Percentiles rank a stretch among this genome's conserved stretches.
These are phyloP conservation scores for Pinus taeda DNA, from an alignment of 75 land plant genomes.

Conservation along the genomic window DNA sequence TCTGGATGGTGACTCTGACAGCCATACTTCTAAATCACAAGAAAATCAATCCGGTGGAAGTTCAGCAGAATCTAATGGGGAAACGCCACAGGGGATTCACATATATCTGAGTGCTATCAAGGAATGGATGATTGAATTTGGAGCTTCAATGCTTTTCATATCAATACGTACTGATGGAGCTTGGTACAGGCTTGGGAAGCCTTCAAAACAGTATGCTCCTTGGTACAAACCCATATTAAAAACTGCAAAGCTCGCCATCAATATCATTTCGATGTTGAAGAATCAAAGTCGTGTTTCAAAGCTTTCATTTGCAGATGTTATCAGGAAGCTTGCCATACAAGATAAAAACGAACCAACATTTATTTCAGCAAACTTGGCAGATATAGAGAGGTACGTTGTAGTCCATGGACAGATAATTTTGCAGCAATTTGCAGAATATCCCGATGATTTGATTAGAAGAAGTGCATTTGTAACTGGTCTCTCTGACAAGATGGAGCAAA, in stretches of 20 bases:
- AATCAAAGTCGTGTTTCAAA: conserved; percentile 68
- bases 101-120: conserved; percentile 88
- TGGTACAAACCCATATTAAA: conserved; percentile 90
- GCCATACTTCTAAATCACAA: conserved; percentile 8
- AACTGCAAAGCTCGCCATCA: conserved; percentile 80
- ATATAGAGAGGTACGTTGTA: conserved; percentile 88
- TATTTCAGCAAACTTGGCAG: conserved; percentile 53
- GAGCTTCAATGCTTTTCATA: conserved; percentile 74
- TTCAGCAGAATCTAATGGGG: conserved; percentile 14
- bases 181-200: conserved; percentile 91
- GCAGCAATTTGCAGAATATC: conserved; percentile 85
- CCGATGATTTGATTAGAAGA: conserved; percentile 69
- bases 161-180: conserved; percentile 86
- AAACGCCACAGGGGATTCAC: conserved; percentile 46
- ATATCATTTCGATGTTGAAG: conserved; percentile 73
- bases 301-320: conserved; percentile 80
- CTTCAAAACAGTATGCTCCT: conserved; percentile 83
- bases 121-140: conserved; percentile 98
- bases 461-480: conserved; percentile 78
- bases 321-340: conserved; percentile 59
- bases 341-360: conserved; percentile 45
- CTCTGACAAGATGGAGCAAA: conserved; percentile 74
- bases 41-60: background rate
- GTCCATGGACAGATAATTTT: conserved; percentile 96
- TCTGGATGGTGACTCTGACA: conserved; percentile 34